Evolutionary conservation across 257 asterid genomes (phyloP).

Genomic region (Solanum chmielewskii): DNA sequence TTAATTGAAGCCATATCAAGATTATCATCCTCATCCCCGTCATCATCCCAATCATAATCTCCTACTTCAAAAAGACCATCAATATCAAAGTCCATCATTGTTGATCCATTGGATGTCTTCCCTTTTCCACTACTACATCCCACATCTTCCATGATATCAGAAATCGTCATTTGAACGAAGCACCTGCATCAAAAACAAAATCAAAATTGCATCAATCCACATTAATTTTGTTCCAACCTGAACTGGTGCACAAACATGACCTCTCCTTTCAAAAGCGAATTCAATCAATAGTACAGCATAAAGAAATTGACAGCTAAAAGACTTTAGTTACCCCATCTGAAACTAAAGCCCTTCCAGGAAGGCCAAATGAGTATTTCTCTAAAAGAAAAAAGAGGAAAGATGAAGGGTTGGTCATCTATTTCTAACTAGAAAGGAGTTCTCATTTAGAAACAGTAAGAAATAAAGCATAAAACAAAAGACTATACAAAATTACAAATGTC

Average conservation of each 20-base stretch:
- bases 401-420: not conserved
- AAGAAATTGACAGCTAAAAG: not conserved
- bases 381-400: not conserved
- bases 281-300: not conserved
- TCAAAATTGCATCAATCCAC: not conserved
- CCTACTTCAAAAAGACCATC: not conserved
- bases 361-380: not conserved
- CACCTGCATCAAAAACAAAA: not conserved
- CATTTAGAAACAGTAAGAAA: not conserved
- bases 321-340: not conserved
- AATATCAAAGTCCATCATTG: constrained; percentile 6
- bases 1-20: constrained; percentile 20
- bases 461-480: not conserved
- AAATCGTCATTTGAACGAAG: not conserved
- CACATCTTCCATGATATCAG: constrained; percentile 2
- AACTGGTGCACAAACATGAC: not conserved
- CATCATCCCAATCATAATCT: constrained; percentile 39
- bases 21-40: constrained; percentile 37
- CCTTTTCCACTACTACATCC: constrained; percentile 11
- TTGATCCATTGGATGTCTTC: constrained; percentile 2
- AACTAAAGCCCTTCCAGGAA: not conserved
- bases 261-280: not conserved
- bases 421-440: not conserved
- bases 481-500: not conserved
- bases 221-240: not conserved